Evolutionary conservation across 352 stramenopile species (phyloP).

Genomic region (Phytophthora hibernalis): DNA sequence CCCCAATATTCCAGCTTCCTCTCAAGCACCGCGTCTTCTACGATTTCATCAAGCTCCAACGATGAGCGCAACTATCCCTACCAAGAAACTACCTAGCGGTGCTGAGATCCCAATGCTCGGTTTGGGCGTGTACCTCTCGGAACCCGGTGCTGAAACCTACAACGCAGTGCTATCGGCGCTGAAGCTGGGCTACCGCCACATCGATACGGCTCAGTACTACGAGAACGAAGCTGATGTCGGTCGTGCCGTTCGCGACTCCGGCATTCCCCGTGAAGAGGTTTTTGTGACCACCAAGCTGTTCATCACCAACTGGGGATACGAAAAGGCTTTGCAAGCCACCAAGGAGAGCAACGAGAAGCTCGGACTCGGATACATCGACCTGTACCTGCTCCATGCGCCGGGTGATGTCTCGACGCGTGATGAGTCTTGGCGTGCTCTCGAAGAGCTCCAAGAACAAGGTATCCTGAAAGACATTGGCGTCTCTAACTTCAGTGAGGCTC

Average conservation of each 20-base stretch:
- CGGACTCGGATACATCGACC: slow-evolving; percentile 82
- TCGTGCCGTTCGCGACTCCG: slow-evolving; percentile 66
- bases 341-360: slow-evolving; percentile 61
- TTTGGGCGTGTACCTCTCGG: slow-evolving; percentile 62
- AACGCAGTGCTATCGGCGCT: slow-evolving; percentile 59
- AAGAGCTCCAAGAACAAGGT: slow-evolving; percentile 54
- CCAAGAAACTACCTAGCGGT: slow-evolving; percentile 51
- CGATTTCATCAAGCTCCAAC: neutral
- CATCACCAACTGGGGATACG: slow-evolving; percentile 62
- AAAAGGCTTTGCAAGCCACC: slow-evolving; percentile 56
- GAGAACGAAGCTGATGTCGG: slow-evolving; percentile 88
- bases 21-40: neutral
- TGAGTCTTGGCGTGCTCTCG: slow-evolving; percentile 50
- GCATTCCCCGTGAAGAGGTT: slow-evolving; percentile 70
- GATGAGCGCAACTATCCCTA: slow-evolving; percentile 29
- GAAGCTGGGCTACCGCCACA: slow-evolving; percentile 84
- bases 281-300: slow-evolving; percentile 89
- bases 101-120: slow-evolving; percentile 50
- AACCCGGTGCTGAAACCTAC: slow-evolving; percentile 59
- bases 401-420: slow-evolving; percentile 45
- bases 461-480: slow-evolving; percentile 87
- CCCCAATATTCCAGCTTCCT: slow-evolving; percentile 8
- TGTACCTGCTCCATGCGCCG: slow-evolving; percentile 80
- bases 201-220: slow-evolving; percentile 90
- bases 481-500: slow-evolving; percentile 87